phyloP scores from a whole-genome alignment of 1,139 yeast species.

The Fermentozyma sake region DNA sequence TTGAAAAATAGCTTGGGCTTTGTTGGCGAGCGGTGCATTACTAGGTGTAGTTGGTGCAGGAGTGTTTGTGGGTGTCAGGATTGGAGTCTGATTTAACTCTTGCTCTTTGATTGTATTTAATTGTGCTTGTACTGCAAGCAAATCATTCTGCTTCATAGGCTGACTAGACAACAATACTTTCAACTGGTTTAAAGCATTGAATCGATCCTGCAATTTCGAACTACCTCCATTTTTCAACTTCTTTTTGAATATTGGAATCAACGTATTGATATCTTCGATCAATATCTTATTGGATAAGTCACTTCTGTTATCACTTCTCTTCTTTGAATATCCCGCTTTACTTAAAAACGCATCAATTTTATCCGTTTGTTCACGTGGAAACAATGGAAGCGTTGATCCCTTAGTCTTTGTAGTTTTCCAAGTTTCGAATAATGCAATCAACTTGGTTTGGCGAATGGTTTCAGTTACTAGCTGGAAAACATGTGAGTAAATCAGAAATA shows the following conservation, averaged over 20 bases:
- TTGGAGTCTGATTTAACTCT: conserved; percentile 20
- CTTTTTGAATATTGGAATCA: conserved; percentile 34
- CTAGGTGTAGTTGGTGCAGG: conserved; percentile 4
- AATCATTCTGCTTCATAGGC: conserved; percentile 37
- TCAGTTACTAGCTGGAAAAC: conserved; percentile 79
- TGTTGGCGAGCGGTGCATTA: conserved; percentile 3
- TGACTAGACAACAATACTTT: conserved; percentile 33
- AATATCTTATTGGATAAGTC: conserved; percentile 23
- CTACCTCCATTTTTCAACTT: conserved; percentile 27
- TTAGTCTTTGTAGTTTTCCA: conserved; percentile 66
- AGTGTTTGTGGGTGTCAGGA: conserved; percentile 12
- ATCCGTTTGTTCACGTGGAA: conserved; percentile 65
- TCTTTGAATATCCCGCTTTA: conserved; percentile 27
- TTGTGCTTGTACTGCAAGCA: conserved; percentile 36
- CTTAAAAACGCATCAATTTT: conserved; percentile 71
- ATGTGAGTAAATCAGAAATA: conserved; percentile 66
- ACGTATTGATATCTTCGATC: conserved; percentile 41
- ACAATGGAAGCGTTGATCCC: conserved; percentile 62
- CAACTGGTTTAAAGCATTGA: conserved; percentile 43
- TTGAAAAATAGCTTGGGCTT: conserved; percentile 20
- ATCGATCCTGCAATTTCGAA: conserved; percentile 30
- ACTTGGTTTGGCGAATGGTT: conserved; percentile 57
- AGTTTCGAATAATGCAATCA: conserved; percentile 75
- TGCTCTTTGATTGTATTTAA: conserved; percentile 33
- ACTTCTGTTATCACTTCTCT: conserved; percentile 2